Percentiles rank a stretch among this genome's conserved stretches.
Evolutionary conservation across 78 protist genomes (phyloP).

Genomic region (Cavenderia fasciculata): DNA sequence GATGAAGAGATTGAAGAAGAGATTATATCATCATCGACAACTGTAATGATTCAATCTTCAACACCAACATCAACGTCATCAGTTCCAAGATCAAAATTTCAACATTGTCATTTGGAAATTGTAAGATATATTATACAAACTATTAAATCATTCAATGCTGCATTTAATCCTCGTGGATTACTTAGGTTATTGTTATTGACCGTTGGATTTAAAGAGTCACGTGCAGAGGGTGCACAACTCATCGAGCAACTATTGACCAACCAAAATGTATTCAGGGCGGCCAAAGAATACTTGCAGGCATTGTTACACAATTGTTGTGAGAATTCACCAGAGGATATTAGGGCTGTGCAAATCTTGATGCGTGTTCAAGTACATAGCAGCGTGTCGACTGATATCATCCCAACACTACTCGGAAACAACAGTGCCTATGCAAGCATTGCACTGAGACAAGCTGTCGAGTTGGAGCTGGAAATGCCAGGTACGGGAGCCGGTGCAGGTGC

Average conservation of each 20-base stretch:
- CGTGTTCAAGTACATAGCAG: conserved; percentile 11
- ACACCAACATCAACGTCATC: background rate
- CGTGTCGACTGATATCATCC: conserved; percentile 23
- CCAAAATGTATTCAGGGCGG: conserved; percentile 46
- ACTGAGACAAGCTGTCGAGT: conserved; percentile 51
- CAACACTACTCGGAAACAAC: conserved; percentile 35
- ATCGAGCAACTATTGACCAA: conserved; percentile 31
- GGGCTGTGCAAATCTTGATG: conserved; percentile 42
- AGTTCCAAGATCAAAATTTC: conserved; percentile 6
- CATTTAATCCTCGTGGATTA: conserved; percentile 36
- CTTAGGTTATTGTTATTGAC: conserved; percentile 38
- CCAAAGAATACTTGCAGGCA: conserved; percentile 40
- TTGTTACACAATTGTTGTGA: conserved; percentile 1
- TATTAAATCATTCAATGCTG: background rate
- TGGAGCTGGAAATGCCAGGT: conserved; percentile 13
- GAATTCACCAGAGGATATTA: conserved; percentile 21
- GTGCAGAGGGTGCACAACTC: conserved; percentile 59
- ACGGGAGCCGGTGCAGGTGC: background rate
- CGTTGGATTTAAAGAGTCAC: conserved; percentile 65
- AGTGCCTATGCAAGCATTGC: conserved; percentile 30
- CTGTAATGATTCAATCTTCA: background rate
- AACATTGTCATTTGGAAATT: conserved; percentile 20
- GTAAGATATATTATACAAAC: conserved; percentile 32
- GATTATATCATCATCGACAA: background rate
- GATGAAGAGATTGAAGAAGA: conserved; percentile 43